phyloP scores from a whole-genome alignment of 257 asterid genomes.

The Lithospermum erythrorhizon region DNA sequence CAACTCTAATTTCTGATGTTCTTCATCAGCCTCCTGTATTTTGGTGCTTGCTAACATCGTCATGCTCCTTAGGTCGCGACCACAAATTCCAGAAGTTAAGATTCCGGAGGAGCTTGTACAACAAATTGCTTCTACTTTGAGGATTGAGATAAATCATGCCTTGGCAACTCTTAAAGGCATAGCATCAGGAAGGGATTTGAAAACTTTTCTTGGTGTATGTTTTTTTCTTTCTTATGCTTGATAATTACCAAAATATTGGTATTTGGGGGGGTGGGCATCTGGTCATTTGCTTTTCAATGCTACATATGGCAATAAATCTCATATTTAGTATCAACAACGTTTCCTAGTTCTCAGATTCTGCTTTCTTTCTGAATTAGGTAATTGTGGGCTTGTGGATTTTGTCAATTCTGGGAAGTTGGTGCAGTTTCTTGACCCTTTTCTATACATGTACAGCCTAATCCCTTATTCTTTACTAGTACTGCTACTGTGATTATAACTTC shows the following conservation, averaged over 20 bases:
- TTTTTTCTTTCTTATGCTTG: background rate
- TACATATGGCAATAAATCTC: background rate
- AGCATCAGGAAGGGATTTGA: constrained; percentile 65
- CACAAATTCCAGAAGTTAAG: constrained; percentile 53
- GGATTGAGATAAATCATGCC: constrained; percentile 43
- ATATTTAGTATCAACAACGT: too few relatives aligned
- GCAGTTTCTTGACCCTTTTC: constrained; percentile 66
- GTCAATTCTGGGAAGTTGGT: constrained; percentile 63
- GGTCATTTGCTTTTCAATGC: background rate
- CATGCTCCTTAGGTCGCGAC: constrained; percentile 39
- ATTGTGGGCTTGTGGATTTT: constrained; percentile 64
- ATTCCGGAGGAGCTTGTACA: constrained; percentile 53
- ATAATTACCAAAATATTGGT: too few relatives aligned
- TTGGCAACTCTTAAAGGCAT: constrained; percentile 54
- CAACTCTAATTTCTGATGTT: background rate
- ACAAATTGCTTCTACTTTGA: constrained; percentile 46
- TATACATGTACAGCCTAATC: constrained; percentile 37
- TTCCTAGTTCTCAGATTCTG: background rate
- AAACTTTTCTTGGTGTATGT: constrained; percentile 61
- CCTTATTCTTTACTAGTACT: background rate
- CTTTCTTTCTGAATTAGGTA: constrained; percentile 30
- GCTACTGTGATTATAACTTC: too few relatives aligned
- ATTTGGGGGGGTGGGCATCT: too few relatives aligned
- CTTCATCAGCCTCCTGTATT: background rate
- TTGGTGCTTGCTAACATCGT: background rate